Percentiles rank a stretch among this genome's conserved stretches.
These are phyloP conservation scores for Colletotrichum destructivum DNA, from an alignment of 2,329 filamentous ascomycete genomes.

Conservation along the genomic window DNA sequence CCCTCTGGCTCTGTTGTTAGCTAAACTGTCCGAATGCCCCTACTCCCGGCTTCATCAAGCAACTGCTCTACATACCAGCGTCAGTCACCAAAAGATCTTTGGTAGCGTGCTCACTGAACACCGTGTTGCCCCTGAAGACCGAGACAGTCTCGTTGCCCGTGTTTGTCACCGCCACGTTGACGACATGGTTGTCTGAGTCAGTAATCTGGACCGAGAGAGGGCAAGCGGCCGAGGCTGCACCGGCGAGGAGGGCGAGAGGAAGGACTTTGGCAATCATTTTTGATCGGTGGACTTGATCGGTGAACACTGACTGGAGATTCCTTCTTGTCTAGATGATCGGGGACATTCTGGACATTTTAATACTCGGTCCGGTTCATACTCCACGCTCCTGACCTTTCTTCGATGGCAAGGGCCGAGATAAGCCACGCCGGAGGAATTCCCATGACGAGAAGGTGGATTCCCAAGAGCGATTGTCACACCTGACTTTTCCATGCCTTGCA, in stretches of 20 bases:
- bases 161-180: constrained; percentile 38
- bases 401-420: constrained; percentile 20
- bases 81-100: constrained; percentile 41
- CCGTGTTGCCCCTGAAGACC: constrained; percentile 40
- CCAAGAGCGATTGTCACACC: not conserved
- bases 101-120: constrained; percentile 39
- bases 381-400: not conserved
- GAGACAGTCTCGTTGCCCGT: constrained; percentile 36
- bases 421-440: constrained; percentile 29
- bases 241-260: constrained; percentile 35
- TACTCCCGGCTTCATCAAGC: not conserved
- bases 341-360: not conserved
- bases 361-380: not conserved
- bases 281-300: constrained; percentile 4
- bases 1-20: constrained; percentile 18
- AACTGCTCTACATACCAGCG: constrained; percentile 19
- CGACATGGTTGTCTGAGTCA: constrained; percentile 31
- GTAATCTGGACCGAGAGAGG: constrained; percentile 36
- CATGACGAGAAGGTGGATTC: constrained; percentile 30
- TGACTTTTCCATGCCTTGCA: not conserved
- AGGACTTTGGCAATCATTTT: constrained; percentile 38
- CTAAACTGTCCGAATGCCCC: too few species aligned
- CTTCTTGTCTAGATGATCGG: too few species aligned
- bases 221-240: constrained; percentile 37
- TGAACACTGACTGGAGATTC: constrained; percentile 1